Percentiles rank a stretch among this genome's conserved stretches.
These are phyloP conservation scores for Papilionanthe hybrid DNA, from an alignment of 116 monocot species.

Conservation along the genomic window DNA sequence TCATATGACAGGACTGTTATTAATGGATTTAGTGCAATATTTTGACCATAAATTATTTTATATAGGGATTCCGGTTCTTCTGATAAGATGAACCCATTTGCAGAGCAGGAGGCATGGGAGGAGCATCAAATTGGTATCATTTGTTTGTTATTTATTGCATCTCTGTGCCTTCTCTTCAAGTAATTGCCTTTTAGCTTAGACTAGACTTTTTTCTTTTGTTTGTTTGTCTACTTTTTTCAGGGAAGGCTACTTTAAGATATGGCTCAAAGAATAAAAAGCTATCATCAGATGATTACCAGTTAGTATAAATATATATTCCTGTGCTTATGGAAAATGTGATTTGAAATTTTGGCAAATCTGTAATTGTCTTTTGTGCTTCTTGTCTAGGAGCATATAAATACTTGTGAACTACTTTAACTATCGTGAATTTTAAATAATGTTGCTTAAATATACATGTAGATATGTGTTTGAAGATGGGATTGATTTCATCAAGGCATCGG, in stretches of 20 bases:
- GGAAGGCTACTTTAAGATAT: conserved; percentile 77
- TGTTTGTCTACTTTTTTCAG: conserved; percentile 23
- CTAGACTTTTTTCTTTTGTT: background rate
- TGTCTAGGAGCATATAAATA: background rate
- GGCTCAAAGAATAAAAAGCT: conserved; percentile 81
- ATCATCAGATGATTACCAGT: conserved; percentile 78
- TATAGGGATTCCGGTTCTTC: conserved; percentile 67
- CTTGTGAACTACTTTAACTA: background rate
- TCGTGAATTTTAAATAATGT: background rate
- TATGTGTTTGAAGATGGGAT: conserved; percentile 96
- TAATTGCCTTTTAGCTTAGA: background rate
- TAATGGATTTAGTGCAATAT: background rate
- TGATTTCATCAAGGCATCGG: conserved; percentile 82
- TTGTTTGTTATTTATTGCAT: background rate
- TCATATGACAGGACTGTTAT: background rate
- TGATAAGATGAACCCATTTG: conserved; percentile 99
- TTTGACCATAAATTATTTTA: conserved; percentile 12
- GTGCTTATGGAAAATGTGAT: background rate
- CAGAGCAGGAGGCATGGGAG: conserved; percentile 99
- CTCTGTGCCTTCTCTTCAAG: background rate
- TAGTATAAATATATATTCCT: conserved; percentile 20
- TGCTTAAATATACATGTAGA: conserved; percentile 28
- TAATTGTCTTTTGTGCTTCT: background rate
- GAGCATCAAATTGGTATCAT: conserved; percentile 88
- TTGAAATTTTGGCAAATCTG: background rate